Base-by-base conservation (phyloP, 2,329 filamentous ascomycete genomes). In the Aspergillus sergii region DNA sequence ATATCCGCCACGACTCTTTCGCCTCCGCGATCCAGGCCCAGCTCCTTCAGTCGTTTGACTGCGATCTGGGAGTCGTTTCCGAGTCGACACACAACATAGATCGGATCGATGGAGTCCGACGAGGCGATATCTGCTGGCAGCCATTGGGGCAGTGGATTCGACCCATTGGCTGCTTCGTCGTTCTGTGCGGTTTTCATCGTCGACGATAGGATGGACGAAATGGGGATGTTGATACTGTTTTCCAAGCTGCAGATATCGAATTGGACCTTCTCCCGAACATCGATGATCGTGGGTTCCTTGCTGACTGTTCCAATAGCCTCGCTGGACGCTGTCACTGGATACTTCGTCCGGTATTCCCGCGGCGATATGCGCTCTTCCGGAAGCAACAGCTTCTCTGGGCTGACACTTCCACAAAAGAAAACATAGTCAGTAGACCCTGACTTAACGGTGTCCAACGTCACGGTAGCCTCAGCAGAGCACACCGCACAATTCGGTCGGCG, bases 251-350 rank as follows among this genome's bases (percentile, higher is more conserved):
- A 93, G 51, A 98, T 88, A 19, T 91, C 89, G 68, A 92, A 97
- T 64, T 97, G 92, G 32, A 93, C 91, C 70, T 88, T 88, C 69
- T 96, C 93, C 2, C 95, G 85, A 1, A 96, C 93, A 68, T 98
- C 95, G 2, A 98, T 77, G 2, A 97, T 78, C 1, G 92, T 73
- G 59, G 90, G 87, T 43, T 43, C 41, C 72, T 68, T 62, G 61
- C 65, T 43, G 45, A 60, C 4, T 65, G 43, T 8, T 59, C 39
- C 14, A 59, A 21, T 32, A 50, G 58, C 50, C 60, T 64, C 54
- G 9, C 23, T 61, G 19, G 54, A 50, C 5, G 54, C 11, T 9
- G 50, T 23, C 39, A 54, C 54, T 32, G 63, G 36, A 55, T 71
- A 59, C 41, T 51, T 60, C 19, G 71, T 70, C 34, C 74, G 80